A percentile compares a stretch with the other conserved stretches of the same genome.
These are phyloP conservation scores for Geranium brycei DNA, from an alignment of 345 rosid genomes.

Conservation along the genomic window DNA sequence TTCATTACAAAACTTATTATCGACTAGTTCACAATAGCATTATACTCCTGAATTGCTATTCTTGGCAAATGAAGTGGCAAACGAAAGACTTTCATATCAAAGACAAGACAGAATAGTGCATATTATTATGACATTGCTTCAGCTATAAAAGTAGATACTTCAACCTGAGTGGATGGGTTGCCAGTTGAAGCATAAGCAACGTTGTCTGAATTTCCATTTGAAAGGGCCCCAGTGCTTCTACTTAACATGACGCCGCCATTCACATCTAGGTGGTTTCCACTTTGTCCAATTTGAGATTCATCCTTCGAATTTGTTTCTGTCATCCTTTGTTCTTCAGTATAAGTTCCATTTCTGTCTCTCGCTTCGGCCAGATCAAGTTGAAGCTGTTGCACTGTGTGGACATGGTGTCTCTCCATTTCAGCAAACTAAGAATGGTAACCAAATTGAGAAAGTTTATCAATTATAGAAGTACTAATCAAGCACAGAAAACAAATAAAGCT, in stretches of 20 bases:
- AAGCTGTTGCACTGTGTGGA: conserved; percentile 78
- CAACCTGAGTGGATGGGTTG: conserved; percentile 45
- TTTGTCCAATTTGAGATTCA: conserved; percentile 39
- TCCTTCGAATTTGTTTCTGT: conserved; percentile 40
- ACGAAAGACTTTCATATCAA: not conserved
- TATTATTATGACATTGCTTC: not conserved
- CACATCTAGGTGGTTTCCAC: conserved; percentile 41
- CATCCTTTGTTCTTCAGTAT: conserved; percentile 37
- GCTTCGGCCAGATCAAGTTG: conserved; percentile 67
- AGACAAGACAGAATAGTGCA: not conserved
- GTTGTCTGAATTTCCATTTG: conserved; percentile 44
- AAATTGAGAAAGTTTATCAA: conserved; percentile 3
- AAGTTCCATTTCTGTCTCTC: conserved; percentile 54
- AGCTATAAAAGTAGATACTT: not conserved
- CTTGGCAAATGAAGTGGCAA: not conserved
- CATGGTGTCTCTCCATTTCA: conserved; percentile 82
- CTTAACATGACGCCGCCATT: conserved; percentile 26
- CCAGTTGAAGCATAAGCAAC: conserved; percentile 32
- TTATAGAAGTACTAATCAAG: no score
- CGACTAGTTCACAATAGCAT: not conserved
- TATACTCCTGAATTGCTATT: not conserved
- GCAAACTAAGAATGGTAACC: conserved; percentile 41
- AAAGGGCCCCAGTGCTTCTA: conserved; percentile 22
- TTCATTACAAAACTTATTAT: no score
- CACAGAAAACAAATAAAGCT: no score